phyloP scores from a whole-genome alignment of 1,284 basidiomycete species.

The Mycosarcoma mackinlayi region DNA sequence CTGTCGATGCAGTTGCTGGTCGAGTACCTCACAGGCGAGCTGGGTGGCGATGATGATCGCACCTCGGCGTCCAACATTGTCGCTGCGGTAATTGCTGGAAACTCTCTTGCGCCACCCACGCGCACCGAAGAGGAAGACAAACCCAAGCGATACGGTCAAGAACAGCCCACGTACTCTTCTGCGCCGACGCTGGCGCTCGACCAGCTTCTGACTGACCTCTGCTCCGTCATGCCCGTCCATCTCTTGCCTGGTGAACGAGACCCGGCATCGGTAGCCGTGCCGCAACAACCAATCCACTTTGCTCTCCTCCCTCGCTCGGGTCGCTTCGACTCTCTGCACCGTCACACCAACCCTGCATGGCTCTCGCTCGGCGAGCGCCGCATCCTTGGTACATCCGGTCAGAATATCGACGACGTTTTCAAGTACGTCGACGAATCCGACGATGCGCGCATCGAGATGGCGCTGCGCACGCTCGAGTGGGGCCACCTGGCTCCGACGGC shows the following conservation, averaged over 20 bases:
- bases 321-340: constrained; percentile 75
- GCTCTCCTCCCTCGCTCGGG: constrained; percentile 82
- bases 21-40: constrained; percentile 88
- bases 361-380: constrained; percentile 72
- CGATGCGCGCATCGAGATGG: constrained; percentile 74
- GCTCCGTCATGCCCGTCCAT: constrained; percentile 71
- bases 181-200: constrained; percentile 73
- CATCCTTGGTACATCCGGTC: constrained; percentile 85
- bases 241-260: constrained; percentile 86
- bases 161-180: constrained; percentile 35
- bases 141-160: constrained; percentile 44
- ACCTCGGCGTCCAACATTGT: constrained; percentile 33
- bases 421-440: constrained; percentile 77
- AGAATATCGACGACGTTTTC: constrained; percentile 93
- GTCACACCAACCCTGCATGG: constrained; percentile 91
- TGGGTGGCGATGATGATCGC: constrained; percentile 73
- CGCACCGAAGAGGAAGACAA: constrained; percentile 39
- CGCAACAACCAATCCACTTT: constrained; percentile 91
- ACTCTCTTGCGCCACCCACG: constrained; percentile 42
- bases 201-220: constrained; percentile 77
- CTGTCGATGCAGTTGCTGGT: constrained; percentile 54
- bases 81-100: constrained; percentile 57
- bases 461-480: constrained; percentile 86
- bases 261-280: constrained; percentile 86
- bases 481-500: constrained; percentile 96